Evolutionary conservation across 2,329 filamentous ascomycete species (phyloP), one percentile per base, ranked within the genome.

Genomic region (Talaromyces amestolkiae): DNA sequence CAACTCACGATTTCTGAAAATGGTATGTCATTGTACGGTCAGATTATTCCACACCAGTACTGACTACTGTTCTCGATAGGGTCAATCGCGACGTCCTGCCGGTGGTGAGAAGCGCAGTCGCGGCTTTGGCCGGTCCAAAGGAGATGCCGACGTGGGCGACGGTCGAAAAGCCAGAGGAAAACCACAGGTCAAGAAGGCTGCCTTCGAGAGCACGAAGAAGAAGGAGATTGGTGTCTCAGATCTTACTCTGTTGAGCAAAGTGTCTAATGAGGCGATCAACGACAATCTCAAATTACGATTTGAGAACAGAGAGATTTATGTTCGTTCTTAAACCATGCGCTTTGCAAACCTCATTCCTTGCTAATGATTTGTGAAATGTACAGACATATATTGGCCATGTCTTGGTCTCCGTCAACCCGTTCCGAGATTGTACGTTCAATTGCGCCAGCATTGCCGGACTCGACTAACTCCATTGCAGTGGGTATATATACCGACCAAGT

Each of bases 161-260:
- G 78, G 77, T 33, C 76, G 80, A 68, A 79, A 79, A 69, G 76
- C 79, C 53, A 79, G 78, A 53, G 82, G 83, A 66, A 82, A 84
- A 72, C 82, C 88, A 68, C 92, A 91, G 80, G 92, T 96, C 72
- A 94, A 93, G 81, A 98, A 98, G 83, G 95, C 95, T 69, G 92
- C 91, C 68, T 99, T 96, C 81, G 95, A 99, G 78, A 92, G 89
- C 67, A 91, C 89, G 70, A 98, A 98, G 86, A 99, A 98, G 89
- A 98, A 97, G 86, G 93, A 99, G 80, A 95, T 99, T 72, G 95
- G 95, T 70, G 95, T 99, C 63, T 97, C 95, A 64, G 95, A 99
- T 84, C 86, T 99, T 77, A 99, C 95, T 3, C 84, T 99, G 73
- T 90, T 99, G 76, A 97, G 93, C 84, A 98, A 98, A 80, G 96